These are phyloP conservation scores for Evernia prunastri DNA, from an alignment of 495 filamentous ascomycete species.

Conservation along the genomic window DNA sequence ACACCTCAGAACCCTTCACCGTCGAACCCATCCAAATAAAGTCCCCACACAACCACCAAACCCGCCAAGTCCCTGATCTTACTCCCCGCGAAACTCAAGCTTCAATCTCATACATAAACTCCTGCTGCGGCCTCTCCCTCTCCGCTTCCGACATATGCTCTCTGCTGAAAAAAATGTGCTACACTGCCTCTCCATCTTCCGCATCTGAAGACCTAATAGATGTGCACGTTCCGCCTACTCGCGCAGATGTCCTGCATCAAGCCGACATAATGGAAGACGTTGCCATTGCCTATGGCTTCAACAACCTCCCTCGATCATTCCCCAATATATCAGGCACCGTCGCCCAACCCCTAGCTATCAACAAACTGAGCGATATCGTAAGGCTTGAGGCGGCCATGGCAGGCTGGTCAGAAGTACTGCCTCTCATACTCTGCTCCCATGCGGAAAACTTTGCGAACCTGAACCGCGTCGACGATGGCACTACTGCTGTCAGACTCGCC, in stretches of 20 bases:
- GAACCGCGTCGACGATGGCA: constrained; percentile 84
- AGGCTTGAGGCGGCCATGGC: constrained; percentile 87
- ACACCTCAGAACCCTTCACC: constrained; percentile 82
- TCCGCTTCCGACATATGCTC: constrained; percentile 64
- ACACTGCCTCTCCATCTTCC: constrained; percentile 55
- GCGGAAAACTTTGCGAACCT: constrained; percentile 98
- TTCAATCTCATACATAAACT: constrained; percentile 86
- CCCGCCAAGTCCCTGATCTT: constrained; percentile 72
- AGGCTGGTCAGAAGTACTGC: constrained; percentile 94
- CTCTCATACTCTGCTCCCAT: constrained; percentile 92
- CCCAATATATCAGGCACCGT: constrained; percentile 78
- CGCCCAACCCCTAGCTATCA: constrained; percentile 80
- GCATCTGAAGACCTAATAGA: constrained; percentile 61
- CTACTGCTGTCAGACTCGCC: constrained; percentile 75
- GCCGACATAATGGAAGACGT: constrained; percentile 99
- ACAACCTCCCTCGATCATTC: constrained; percentile 77
- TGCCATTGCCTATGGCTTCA: constrained; percentile 93
- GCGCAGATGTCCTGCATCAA: constrained; percentile 91
- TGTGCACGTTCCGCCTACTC: constrained; percentile 76
- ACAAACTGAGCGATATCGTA: constrained; percentile 90
- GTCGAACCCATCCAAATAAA: constrained; percentile 88
- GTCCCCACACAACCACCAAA: constrained; percentile 82
- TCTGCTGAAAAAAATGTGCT: constrained; percentile 80
- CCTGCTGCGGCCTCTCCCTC: constrained; percentile 75
- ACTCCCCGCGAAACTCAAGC: constrained; percentile 67